Percentiles rank a stretch among this genome's conserved stretches.
phyloP scores from a whole-genome alignment of 352 stramenopile genomes.

The Poterioochromonas sp. region DNA sequence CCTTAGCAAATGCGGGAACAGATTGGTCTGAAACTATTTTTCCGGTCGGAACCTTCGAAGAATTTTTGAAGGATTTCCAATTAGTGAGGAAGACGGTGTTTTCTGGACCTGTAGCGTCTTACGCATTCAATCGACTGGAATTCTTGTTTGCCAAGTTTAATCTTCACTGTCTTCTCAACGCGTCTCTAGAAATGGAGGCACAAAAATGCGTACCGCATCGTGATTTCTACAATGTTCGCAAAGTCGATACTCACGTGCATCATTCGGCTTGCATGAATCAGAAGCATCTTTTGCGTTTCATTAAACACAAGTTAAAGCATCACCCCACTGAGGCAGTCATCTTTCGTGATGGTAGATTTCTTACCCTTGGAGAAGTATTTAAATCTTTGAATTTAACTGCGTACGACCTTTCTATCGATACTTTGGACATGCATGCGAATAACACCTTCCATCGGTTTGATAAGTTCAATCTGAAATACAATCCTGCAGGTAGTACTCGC shows the following conservation, averaged over 20 bases:
- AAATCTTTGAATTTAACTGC: conserved; percentile 79
- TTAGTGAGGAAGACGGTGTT: conserved; percentile 54
- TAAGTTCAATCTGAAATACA: conserved; percentile 99
- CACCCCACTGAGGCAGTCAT: conserved; percentile 76
- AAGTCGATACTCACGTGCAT: conserved; percentile 98
- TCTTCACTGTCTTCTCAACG: conserved; percentile 89
- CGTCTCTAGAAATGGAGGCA: conserved; percentile 79
- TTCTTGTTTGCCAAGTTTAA: conserved; percentile 84
- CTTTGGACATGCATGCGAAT: conserved; percentile 94
- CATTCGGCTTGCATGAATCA: conserved; percentile 90
- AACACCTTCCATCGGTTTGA: conserved; percentile 98
- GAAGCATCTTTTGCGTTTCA: conserved; percentile 80
- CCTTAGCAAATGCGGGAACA: no score
- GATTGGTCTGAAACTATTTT: background rate
- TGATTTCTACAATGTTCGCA: conserved; percentile 96
- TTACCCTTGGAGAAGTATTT: conserved; percentile 80
- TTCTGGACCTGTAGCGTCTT: conserved; percentile 66
- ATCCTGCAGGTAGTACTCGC: conserved; percentile 61
- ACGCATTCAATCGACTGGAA: conserved; percentile 65
- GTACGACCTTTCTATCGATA: conserved; percentile 96
- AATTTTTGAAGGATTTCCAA: conserved; percentile 55
- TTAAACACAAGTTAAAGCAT: conserved; percentile 73
- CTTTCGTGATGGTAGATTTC: conserved; percentile 82
- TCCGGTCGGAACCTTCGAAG: conserved; percentile 56
- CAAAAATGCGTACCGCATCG: conserved; percentile 90